Evolutionary conservation across 2,329 filamentous ascomycete species (phyloP), one percentile per base, ranked within the genome.

Genomic region (Akanthomyces dipterigenus): DNA sequence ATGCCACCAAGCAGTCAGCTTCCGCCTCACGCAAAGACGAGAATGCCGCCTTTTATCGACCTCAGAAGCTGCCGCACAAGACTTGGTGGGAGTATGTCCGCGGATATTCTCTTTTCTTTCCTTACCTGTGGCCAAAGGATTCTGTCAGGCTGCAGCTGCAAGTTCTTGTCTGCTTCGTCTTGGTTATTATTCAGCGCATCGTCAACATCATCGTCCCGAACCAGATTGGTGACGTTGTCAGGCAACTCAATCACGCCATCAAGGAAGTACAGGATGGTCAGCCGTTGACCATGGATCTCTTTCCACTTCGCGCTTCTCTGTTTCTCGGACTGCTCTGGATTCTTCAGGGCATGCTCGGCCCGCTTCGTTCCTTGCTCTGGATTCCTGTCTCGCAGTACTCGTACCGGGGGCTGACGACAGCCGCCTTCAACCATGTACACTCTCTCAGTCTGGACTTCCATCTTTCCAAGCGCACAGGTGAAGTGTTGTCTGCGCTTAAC

Each of bases 331-430:
- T 83, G 60, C 75, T 96, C 11, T 91, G 96, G 73, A 88, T 96
- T 63, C 82, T 98, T 18, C 95, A 98, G 74, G 95, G 95, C 2
- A 78, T 98, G 51, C 82, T 99, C 38, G 92, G 92, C 8, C 93
- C 91, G 1, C 69, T 90, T 38, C 85, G 95, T 65, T 89, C 91
- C 24, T 86, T 91, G 40, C 80, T 99, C 38, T 99, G 95, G 95
- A 95, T 99, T 55, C 93, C 95, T 0, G 92, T 99, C 62, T 91
- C 93, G 40, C 95, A 99, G 73, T 96, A 98, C 73, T 96, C 93
- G 0, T 99, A 97, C 75, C 88, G 91, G 70, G 91, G 95, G 65
- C 82, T 99, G 62, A 96, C 93, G 6, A 95, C 95, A 2, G 93
- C 95, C 18, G 91, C 93, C 12, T 99, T 99, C 71, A 93, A 98